Evolutionary conservation across 768 basidiomycete genomes (phyloP).

Genomic region (Tylopilus sp.): DNA sequence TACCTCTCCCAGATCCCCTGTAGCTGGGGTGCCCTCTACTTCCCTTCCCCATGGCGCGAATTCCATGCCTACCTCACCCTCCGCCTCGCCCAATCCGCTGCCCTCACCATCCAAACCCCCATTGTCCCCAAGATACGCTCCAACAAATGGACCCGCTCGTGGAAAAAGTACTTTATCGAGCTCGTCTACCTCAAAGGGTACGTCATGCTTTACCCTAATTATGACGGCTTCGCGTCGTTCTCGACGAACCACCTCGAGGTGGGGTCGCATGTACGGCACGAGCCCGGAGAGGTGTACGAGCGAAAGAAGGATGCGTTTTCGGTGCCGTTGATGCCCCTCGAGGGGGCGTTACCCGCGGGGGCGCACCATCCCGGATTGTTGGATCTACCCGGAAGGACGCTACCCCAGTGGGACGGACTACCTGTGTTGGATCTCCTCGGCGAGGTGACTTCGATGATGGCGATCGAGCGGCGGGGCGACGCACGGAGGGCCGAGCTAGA

Average conservation of each 20-base stretch:
- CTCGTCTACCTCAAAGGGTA: slow-evolving; percentile 78
- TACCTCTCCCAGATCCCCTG: slow-evolving; percentile 87
- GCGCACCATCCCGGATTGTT: slow-evolving; percentile 38
- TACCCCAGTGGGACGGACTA: slow-evolving; percentile 53
- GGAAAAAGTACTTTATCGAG: slow-evolving; percentile 92
- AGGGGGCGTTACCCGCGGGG: slow-evolving; percentile 13
- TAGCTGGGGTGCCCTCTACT: slow-evolving; percentile 91
- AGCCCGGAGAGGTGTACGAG: slow-evolving; percentile 41
- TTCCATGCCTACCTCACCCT: slow-evolving; percentile 74
- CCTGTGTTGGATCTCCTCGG: slow-evolving; percentile 74
- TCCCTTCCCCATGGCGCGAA: slow-evolving; percentile 85
- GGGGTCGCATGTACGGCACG: slow-evolving; percentile 71
- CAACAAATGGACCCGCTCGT: slow-evolving; percentile 76
- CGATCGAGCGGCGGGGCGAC: slow-evolving; percentile 34
- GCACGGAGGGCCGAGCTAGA: slow-evolving; percentile 34
- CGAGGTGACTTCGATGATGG: slow-evolving; percentile 33
- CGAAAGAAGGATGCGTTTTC: slow-evolving; percentile 63
- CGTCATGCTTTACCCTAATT: slow-evolving; percentile 90
- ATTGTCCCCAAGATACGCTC: slow-evolving; percentile 78
- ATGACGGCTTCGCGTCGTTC: slow-evolving; percentile 60
- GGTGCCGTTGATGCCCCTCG: slow-evolving; percentile 62
- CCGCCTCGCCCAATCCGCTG: slow-evolving; percentile 54
- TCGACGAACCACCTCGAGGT: slow-evolving; percentile 91
- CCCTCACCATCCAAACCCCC: slow-evolving; percentile 30
- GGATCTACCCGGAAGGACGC: slow-evolving; percentile 50